phyloP scores from a whole-genome alignment of 139 green algal genomes.

The Chlorella sp. region DNA sequence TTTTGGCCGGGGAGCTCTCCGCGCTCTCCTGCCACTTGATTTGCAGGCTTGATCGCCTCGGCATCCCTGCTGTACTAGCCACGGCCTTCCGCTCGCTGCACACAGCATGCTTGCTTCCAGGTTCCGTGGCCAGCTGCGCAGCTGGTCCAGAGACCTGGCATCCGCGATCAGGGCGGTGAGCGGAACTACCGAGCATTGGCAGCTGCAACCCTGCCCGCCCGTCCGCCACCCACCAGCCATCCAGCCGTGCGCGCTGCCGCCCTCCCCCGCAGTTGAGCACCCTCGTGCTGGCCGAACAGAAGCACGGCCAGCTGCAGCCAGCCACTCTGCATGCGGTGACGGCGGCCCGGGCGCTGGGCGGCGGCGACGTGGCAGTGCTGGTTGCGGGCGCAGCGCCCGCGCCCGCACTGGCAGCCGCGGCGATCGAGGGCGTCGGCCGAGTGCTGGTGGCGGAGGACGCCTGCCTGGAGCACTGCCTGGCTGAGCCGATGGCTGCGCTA shows the following conservation, averaged over 20 bases:
- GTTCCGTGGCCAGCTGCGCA: too few species aligned
- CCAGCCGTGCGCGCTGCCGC: too few species aligned
- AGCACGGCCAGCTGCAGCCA: constrained; percentile 23
- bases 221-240: too few species aligned
- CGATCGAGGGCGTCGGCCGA: constrained; percentile 18
- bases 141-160: too few species aligned
- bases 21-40: too few species aligned
- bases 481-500: constrained; percentile 59
- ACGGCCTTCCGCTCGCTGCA: too few species aligned
- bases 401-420: not conserved
- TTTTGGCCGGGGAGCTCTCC: too few species aligned
- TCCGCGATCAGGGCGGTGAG: too few species aligned
- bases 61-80: too few species aligned
- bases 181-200: not conserved
- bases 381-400: not conserved
- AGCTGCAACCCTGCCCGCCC: not conserved
- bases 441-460: constrained; percentile 67
- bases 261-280: constrained; percentile 31
- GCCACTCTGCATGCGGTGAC: constrained; percentile 27
- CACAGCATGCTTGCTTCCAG: too few species aligned
- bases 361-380: constrained; percentile 26
- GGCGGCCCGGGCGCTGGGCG: constrained; percentile 16
- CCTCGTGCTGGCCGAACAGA: constrained; percentile 35
- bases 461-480: constrained; percentile 58
- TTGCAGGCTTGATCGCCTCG: too few species aligned